Base-by-base conservation (phyloP, 768 basidiomycete genomes). In the Amanita phalloides region DNA sequence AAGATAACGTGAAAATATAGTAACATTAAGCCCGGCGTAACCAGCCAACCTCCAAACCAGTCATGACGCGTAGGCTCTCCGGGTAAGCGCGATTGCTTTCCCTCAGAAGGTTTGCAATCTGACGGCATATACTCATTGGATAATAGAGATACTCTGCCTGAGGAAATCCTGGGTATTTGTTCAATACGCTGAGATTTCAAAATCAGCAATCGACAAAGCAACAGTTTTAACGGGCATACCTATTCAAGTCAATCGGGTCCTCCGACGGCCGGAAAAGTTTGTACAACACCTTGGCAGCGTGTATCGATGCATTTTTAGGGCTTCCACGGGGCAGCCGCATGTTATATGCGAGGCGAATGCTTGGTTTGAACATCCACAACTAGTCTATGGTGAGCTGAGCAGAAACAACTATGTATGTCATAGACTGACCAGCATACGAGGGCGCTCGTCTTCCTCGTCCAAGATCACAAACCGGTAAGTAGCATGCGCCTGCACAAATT, bases 311-410 rank as follows among this genome's bases (percentile, higher is more conserved):
- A 45, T 69, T 74, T 62, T 80, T 79, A 6, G 84, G 77, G 20
- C 90, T 71, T 6, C 76, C 64, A 50, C 77, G 79, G 14, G 77
- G 70, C 9, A 68, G 66, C 5, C 76, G 65, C 7, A 78, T 73
- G 42, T 78, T 75, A 62, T 91, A 94, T 1, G 91, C 80, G 11
- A 97, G 66, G 9, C 78, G 79, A 57, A 98, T 80, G 56, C 75
- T 82, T 0, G 93, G 92, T 65, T 94, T 96, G 76, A 98, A 96
- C 20, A 97, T 63, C 94, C 95, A 97, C 20, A 97, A 74, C 92
- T 94, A 61, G 14, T 47, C 17, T 23, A 21, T 25, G 41, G 42
- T 45, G 54, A 53, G 38, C 38, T 44, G 30, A 4, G 50, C 2
- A 37, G 10, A 42, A 39, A 30, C 26, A 14, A 46, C 4, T 23